Evolutionary conservation across 768 basidiomycete species (phyloP).

Genomic region (Tulasnella sp.): DNA sequence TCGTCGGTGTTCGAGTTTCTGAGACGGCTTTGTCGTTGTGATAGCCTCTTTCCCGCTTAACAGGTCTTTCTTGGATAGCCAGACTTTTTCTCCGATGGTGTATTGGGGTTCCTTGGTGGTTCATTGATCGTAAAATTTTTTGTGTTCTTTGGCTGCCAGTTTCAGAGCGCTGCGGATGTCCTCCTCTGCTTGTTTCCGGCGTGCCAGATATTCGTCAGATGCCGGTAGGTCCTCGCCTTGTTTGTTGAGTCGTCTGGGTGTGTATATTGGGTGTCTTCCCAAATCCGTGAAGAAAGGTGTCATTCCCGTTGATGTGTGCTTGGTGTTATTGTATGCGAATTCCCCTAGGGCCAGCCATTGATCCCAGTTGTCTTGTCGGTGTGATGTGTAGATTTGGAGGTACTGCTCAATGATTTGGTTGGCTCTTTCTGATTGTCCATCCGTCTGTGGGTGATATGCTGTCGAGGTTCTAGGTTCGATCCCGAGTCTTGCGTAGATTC

Average conservation of each 20-base stretch:
- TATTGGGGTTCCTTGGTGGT: background rate
- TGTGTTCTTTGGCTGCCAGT: background rate
- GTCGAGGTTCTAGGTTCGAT: background rate
- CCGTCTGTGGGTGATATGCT: background rate
- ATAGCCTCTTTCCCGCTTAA: background rate
- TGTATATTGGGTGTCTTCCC: background rate
- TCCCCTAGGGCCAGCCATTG: background rate
- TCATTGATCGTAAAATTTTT: background rate
- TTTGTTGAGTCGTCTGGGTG: background rate
- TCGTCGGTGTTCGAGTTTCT: background rate
- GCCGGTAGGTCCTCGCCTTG: background rate
- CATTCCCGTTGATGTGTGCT: background rate
- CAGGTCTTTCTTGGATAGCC: background rate
- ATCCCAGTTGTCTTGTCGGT: background rate
- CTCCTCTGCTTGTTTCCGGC: background rate
- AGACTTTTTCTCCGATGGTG: background rate
- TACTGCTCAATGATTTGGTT: background rate
- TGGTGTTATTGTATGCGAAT: background rate
- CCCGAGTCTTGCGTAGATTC: background rate
- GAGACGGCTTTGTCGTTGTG: background rate
- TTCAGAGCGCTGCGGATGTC: background rate
- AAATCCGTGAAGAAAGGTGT: background rate
- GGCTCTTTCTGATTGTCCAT: background rate
- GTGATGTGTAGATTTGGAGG: background rate
- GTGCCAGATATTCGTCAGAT: background rate